Evolutionary conservation across 345 rosid species (phyloP).

Genomic region (Punica granatum): DNA sequence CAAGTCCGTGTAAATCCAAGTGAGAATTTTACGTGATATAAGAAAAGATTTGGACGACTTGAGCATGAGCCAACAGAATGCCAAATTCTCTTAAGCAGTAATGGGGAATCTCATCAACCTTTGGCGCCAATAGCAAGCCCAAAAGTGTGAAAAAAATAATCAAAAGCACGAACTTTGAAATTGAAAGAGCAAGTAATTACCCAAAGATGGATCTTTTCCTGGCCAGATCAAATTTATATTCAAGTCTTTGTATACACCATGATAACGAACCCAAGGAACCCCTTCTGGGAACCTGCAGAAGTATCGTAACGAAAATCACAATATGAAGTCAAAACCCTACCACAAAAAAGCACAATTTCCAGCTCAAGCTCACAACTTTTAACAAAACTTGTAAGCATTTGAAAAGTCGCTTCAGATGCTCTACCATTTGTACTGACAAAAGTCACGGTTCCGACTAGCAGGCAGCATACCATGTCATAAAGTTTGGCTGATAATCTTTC

Average conservation of each 20-base stretch:
- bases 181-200: conserved; percentile 10
- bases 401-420: too few relatives aligned
- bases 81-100: not conserved
- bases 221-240: conserved; percentile 59
- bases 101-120: not conserved
- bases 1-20: too few relatives aligned
- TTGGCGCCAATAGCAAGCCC: not conserved
- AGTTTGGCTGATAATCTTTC: too few relatives aligned
- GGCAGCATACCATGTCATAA: too few relatives aligned
- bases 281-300: conserved; percentile 69
- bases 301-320: conserved; percentile 3
- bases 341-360: not conserved
- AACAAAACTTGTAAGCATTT: not conserved
- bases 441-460: too few relatives aligned
- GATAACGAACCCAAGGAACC: conserved; percentile 73
- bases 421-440: too few relatives aligned
- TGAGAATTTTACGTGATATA: too few relatives aligned
- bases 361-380: not conserved
- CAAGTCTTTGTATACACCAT: conserved; percentile 60
- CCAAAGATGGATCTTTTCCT: conserved; percentile 61
- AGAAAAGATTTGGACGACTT: not conserved
- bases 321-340: not conserved
- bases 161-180: not conserved
- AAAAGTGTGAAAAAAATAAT: conserved; percentile 10
- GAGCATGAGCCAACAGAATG: not conserved